A percentile compares a stretch with the other conserved stretches of the same genome.
phyloP scores from a whole-genome alignment of 2,329 filamentous ascomycete genomes.

The Escovopsis sp. region DNA sequence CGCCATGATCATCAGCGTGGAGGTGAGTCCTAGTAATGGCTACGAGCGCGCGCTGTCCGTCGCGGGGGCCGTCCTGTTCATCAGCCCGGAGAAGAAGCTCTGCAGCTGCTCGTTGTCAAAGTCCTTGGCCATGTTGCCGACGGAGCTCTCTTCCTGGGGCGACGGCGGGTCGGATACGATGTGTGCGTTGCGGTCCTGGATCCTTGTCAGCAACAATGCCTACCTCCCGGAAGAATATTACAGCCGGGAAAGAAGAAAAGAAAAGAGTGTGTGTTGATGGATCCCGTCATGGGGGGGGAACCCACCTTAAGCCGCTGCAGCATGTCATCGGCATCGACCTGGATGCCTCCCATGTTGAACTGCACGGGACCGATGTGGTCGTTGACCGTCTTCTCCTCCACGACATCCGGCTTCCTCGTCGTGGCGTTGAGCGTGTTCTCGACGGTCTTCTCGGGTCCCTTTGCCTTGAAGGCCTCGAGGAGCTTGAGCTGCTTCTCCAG shows the following conservation, averaged over 20 bases:
- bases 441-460: constrained; percentile 31
- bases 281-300: not conserved
- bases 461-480: constrained; percentile 50
- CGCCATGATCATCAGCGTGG: too few relatives aligned
- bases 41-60: constrained; percentile 10
- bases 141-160: constrained; percentile 21
- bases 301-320: constrained; percentile 68
- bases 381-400: constrained; percentile 37
- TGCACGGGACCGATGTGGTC: constrained; percentile 90
- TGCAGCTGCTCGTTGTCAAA: constrained; percentile 41
- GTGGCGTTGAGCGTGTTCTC: constrained; percentile 12
- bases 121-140: constrained; percentile 28
- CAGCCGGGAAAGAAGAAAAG: not conserved
- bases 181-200: constrained; percentile 42
- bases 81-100: constrained; percentile 44
- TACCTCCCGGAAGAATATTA: too few relatives aligned
- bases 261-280: not conserved
- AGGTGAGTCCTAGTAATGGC: not conserved
- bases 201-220: constrained; percentile 9
- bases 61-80: constrained; percentile 34
- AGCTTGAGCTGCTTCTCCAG: constrained; percentile 59
- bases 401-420: constrained; percentile 17
- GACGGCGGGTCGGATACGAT: constrained; percentile 29
- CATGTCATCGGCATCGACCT: constrained; percentile 91
- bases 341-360: constrained; percentile 97